A percentile compares a stretch with the other conserved stretches of the same genome.
Conservation (phyloP, 2,329 filamentous ascomycete species). For the Allantophomopsis lycopodina region DNA sequence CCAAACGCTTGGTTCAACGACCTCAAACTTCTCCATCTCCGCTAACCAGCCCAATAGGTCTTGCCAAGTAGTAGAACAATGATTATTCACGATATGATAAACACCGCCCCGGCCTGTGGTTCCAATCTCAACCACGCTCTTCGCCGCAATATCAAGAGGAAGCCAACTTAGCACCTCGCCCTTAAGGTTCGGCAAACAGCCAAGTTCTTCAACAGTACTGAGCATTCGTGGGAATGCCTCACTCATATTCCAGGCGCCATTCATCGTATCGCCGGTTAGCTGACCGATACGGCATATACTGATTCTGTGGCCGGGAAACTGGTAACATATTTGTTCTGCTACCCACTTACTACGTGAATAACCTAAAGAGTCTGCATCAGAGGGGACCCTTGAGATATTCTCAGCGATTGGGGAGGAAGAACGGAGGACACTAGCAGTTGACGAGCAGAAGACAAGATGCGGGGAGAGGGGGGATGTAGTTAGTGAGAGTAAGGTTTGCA, state of each 20-base stretch:
- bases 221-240: constrained; percentile 36
- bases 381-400: constrained; percentile 22
- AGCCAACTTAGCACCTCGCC: constrained; percentile 28
- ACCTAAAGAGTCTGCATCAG: constrained; percentile 31
- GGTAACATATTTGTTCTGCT: constrained; percentile 35
- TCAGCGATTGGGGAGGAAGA: constrained; percentile 24
- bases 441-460: constrained; percentile 31
- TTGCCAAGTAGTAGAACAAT: neutral
- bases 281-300: constrained; percentile 21
- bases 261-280: constrained; percentile 25
- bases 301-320: constrained; percentile 2
- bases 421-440: constrained; percentile 28
- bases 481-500: constrained; percentile 20
- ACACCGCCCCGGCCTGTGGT: neutral
- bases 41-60: neutral
- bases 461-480: no score
- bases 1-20: neutral
- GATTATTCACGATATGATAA: neutral
- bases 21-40: neutral
- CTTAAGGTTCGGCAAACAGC: constrained; percentile 24
- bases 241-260: constrained; percentile 30
- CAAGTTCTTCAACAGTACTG: constrained; percentile 21
- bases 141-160: constrained; percentile 29
- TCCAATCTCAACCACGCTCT: constrained; percentile 24
- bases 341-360: constrained; percentile 46